phyloP scores from a whole-genome alignment of 2,329 filamentous ascomycete genomes.

The Cadophora luteo-olivacea region DNA sequence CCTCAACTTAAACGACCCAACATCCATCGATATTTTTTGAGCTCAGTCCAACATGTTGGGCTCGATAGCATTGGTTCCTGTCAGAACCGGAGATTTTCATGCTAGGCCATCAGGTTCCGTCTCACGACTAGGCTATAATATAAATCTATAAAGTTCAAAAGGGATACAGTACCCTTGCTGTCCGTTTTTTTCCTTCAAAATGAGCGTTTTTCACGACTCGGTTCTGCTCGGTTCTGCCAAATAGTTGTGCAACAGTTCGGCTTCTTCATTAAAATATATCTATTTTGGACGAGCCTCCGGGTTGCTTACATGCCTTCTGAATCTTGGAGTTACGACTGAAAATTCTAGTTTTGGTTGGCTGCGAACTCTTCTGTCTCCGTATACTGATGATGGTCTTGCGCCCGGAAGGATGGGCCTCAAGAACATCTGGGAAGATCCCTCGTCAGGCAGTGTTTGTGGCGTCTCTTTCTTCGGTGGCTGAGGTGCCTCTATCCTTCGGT shows the following conservation, averaged over 20 bases:
- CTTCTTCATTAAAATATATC: not conserved
- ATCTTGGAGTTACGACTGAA: conserved; percentile 27
- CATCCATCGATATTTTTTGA: too few relatives aligned
- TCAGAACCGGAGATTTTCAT: too few relatives aligned
- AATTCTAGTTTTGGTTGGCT: conserved; percentile 31
- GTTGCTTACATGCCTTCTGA: conserved; percentile 28
- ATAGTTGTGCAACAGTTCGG: too few relatives aligned
- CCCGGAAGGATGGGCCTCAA: conserved; percentile 12
- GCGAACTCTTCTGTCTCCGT: conserved; percentile 27
- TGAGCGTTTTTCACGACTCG: not conserved
- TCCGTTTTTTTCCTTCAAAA: not conserved
- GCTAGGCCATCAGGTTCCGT: too few relatives aligned
- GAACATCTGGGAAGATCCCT: not conserved
- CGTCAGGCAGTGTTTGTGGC: conserved; percentile 14
- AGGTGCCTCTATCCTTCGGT: not conserved
- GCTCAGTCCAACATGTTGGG: too few relatives aligned
- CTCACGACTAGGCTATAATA: too few relatives aligned
- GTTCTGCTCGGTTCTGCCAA: not conserved
- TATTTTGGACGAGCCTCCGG: conserved; percentile 10
- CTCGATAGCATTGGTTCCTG: too few relatives aligned
- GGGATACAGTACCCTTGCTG: not conserved
- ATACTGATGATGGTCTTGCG: conserved; percentile 9
- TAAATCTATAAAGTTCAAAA: too few relatives aligned
- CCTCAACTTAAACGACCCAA: too few relatives aligned
- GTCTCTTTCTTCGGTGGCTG: conserved; percentile 11